Conservation (phyloP, 2,329 filamentous ascomycete species). For the Lasiodiplodia gonubiensis region DNA sequence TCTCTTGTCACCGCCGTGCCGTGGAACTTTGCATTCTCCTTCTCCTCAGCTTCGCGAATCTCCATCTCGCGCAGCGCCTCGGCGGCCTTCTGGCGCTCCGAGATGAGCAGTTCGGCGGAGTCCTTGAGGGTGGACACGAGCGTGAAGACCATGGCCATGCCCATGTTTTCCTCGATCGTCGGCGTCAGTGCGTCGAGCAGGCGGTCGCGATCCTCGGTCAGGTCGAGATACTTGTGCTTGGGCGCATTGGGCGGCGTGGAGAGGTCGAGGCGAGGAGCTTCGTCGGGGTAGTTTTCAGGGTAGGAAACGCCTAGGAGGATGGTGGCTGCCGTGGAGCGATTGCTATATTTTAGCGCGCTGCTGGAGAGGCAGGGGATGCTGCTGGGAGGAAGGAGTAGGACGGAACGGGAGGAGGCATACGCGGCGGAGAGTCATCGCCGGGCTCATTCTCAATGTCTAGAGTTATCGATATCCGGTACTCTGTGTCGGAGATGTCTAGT, state of each 20-base stretch:
- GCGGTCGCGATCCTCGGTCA: conserved; percentile 76
- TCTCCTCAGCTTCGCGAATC: conserved; percentile 73
- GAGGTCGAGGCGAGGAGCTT: conserved; percentile 81
- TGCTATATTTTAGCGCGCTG: neutral
- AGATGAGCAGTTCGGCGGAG: conserved; percentile 81
- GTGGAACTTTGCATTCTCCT: conserved; percentile 97
- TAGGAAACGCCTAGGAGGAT: conserved; percentile 87
- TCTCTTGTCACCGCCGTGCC: conserved; percentile 87
- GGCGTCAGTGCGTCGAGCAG: conserved; percentile 74
- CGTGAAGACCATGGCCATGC: conserved; percentile 98
- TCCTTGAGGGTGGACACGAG: conserved; percentile 88
- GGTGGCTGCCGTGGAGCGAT: conserved; percentile 55
- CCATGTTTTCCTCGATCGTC: conserved; percentile 87
- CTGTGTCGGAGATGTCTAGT: conserved; percentile 86
- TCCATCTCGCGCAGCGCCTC: conserved; percentile 60
- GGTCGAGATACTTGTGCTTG: conserved; percentile 74
- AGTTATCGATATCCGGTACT: conserved; percentile 84
- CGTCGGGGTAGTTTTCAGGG: conserved; percentile 88
- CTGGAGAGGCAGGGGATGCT: neutral
- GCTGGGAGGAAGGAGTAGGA: too few relatives aligned
- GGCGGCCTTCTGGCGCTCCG: conserved; percentile 70
- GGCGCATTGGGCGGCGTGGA: conserved; percentile 72
- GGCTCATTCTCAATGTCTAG: conserved; percentile 74
- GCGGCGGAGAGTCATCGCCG: conserved; percentile 66
- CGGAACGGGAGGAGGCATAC: conserved; percentile 37